phyloP scores from a whole-genome alignment of 345 rosid genomes.

The Brassica rapa region DNA sequence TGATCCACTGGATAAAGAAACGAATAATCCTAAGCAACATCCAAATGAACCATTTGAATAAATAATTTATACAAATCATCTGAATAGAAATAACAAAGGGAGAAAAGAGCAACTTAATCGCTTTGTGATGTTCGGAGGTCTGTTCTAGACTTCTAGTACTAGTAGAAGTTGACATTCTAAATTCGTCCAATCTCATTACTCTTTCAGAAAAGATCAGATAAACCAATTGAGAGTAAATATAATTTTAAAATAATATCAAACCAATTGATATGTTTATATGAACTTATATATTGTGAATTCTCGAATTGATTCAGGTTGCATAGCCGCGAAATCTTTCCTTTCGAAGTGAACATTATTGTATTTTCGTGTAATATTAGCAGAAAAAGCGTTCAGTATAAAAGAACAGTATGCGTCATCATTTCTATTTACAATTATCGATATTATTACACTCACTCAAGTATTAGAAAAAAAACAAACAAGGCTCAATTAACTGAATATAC shows the following conservation, averaged over 20 bases:
- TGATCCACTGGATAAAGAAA: no score
- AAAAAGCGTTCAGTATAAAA: neutral
- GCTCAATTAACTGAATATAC: neutral
- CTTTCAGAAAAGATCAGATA: no score
- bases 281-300: neutral
- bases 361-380: no score
- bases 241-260: no score
- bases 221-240: no score
- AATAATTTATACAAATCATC: no score
- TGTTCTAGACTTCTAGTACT: neutral
- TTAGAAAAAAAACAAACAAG: neutral
- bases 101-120: neutral
- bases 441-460: constrained; percentile 17
- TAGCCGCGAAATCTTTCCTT: neutral
- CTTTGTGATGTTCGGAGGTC: neutral
- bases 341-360: neutral
- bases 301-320: constrained; percentile 5
- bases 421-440: neutral
- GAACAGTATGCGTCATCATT: constrained; percentile 6
- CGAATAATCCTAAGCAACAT: no score
- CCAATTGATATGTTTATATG: neutral
- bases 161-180: constrained; percentile 18
- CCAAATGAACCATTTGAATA: no score
- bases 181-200: neutral
- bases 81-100: no score